Evolutionary conservation across 495 filamentous ascomycete genomes (phyloP).

Genomic region (Peziza echinospora): DNA sequence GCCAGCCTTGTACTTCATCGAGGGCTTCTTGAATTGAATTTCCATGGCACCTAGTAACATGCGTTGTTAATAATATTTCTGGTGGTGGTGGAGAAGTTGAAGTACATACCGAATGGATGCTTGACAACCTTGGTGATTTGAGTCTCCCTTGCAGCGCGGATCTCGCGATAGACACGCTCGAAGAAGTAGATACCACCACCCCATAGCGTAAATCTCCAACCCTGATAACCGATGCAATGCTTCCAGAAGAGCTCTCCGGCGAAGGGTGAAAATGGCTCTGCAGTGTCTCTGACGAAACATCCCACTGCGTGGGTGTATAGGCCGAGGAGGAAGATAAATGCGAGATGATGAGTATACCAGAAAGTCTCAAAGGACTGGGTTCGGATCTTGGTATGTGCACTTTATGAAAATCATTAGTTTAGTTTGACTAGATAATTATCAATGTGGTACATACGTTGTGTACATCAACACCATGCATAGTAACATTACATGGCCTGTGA

Average conservation of each 20-base stretch:
- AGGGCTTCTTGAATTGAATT: slow-evolving; percentile 88
- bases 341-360: slow-evolving; percentile 97
- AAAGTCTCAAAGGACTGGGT: slow-evolving; percentile 97
- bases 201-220: slow-evolving; percentile 91
- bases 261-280: slow-evolving; percentile 56
- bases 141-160: slow-evolving; percentile 57
- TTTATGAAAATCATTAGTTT: slow-evolving; percentile 1
- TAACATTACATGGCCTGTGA: slow-evolving; percentile 95
- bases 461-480: slow-evolving; percentile 98
- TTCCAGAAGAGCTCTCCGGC: slow-evolving; percentile 62
- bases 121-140: slow-evolving; percentile 83
- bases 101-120: slow-evolving; percentile 77
- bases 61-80: slow-evolving; percentile 19
- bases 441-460: slow-evolving; percentile 34
- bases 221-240: slow-evolving; percentile 87
- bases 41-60: slow-evolving; percentile 91
- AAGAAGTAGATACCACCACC: slow-evolving; percentile 67
- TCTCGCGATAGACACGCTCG: slow-evolving; percentile 82
- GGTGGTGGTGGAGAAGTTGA: not conserved
- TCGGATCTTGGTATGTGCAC: slow-evolving; percentile 69
- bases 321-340: slow-evolving; percentile 81
- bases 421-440: too few relatives aligned
- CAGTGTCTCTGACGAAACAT: slow-evolving; percentile 77
- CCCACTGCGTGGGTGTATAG: slow-evolving; percentile 91
- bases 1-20: slow-evolving; percentile 93